These are phyloP conservation scores for Infundibulicybe gibba DNA, from an alignment of 768 basidiomycete genomes.

Conservation along the genomic window DNA sequence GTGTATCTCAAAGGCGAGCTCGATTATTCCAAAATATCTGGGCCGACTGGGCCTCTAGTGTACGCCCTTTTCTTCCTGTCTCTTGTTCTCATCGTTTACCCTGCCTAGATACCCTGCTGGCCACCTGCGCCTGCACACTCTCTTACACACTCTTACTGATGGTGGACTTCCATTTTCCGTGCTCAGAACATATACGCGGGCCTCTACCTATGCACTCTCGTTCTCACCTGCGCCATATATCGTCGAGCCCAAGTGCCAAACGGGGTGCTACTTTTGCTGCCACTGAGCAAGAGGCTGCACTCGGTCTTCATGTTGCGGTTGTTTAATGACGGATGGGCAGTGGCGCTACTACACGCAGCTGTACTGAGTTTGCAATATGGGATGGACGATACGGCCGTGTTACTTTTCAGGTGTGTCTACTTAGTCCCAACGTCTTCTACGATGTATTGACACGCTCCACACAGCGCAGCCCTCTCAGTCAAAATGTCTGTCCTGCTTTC, in stretches of 20 bases:
- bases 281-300: constrained; percentile 89
- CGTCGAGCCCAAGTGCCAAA: constrained; percentile 59
- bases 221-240: constrained; percentile 70
- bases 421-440: not conserved
- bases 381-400: constrained; percentile 56
- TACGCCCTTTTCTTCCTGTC: constrained; percentile 29
- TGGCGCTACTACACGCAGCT: constrained; percentile 60
- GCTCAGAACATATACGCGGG: constrained; percentile 79
- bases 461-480: constrained; percentile 77
- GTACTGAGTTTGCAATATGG: constrained; percentile 61
- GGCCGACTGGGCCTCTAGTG: constrained; percentile 94
- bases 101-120: constrained; percentile 86
- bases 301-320: constrained; percentile 89
- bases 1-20: constrained; percentile 78
- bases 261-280: constrained; percentile 68
- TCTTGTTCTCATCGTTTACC: constrained; percentile 1
- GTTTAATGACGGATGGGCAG: constrained; percentile 94
- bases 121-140: constrained; percentile 78
- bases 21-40: constrained; percentile 77
- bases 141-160: constrained; percentile 63
- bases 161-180: constrained; percentile 53
- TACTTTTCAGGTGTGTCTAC: constrained; percentile 67
- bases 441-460: constrained; percentile 6
- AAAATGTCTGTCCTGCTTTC: constrained; percentile 96
- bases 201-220: constrained; percentile 68